Conservation (phyloP, 352 stramenopile species). For the Pythium sp. region DNA sequence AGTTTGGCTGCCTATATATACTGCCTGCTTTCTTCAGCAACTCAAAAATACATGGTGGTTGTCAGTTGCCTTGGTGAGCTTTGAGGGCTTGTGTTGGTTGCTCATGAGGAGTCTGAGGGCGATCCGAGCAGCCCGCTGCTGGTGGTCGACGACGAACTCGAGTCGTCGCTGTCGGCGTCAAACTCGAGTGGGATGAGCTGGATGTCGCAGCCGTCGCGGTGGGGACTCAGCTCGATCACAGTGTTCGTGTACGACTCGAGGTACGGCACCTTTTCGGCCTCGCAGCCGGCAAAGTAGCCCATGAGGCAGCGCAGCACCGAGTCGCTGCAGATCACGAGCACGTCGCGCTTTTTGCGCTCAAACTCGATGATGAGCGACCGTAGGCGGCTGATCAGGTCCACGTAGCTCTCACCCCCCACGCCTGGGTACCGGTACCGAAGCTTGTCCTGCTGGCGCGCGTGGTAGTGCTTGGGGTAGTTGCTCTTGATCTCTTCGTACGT, state of each 20-base stretch:
- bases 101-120: not conserved
- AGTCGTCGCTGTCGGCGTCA: slow-evolving; percentile 27
- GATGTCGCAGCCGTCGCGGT: slow-evolving; percentile 82
- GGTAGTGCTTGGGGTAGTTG: slow-evolving; percentile 87
- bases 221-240: slow-evolving; percentile 76
- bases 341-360: slow-evolving; percentile 86
- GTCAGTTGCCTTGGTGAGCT: not conserved
- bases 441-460: slow-evolving; percentile 87
- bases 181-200: slow-evolving; percentile 78
- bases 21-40: not conserved
- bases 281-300: slow-evolving; percentile 77
- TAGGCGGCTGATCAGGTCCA: slow-evolving; percentile 92
- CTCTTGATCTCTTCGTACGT: slow-evolving; percentile 82
- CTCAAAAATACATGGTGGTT: not conserved
- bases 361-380: slow-evolving; percentile 92
- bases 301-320: slow-evolving; percentile 76
- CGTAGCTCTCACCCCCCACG: slow-evolving; percentile 91
- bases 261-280: slow-evolving; percentile 69
- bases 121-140: not conserved
- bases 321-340: slow-evolving; percentile 83
- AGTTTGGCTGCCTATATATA: not conserved
- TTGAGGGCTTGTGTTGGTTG: not conserved
- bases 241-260: slow-evolving; percentile 67
- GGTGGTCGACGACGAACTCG: not conserved
- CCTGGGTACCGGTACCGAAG: slow-evolving; percentile 89